Conservation (phyloP, 345 rosid genomes). For the Rhizophora mangle region DNA sequence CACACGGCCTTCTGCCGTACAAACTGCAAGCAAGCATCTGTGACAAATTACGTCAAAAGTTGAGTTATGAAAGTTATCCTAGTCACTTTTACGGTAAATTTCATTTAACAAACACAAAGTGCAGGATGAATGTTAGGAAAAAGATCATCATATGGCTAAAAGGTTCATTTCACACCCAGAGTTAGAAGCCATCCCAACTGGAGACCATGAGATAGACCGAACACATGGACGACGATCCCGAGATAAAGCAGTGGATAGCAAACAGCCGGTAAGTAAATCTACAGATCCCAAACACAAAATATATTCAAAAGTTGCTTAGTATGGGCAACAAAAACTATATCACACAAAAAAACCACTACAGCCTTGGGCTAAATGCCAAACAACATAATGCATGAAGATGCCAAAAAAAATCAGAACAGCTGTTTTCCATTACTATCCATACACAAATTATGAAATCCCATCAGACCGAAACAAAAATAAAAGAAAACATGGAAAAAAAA, state of each 20-base stretch:
- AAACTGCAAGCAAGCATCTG: slow-evolving; percentile 89
- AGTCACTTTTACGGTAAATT: not conserved
- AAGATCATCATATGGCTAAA: not conserved
- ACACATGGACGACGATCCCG: slow-evolving; percentile 66
- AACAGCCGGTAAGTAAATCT: slow-evolving; percentile 60
- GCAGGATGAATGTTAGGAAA: not conserved
- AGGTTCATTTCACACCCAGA: slow-evolving; percentile 46
- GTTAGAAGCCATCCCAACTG: slow-evolving; percentile 81
- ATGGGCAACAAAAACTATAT: not conserved
- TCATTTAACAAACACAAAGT: not conserved
- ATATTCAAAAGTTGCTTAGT: not conserved
- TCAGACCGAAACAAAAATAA: too few relatives aligned
- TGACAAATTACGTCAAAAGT: slow-evolving; percentile 7
- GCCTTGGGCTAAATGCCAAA: not conserved
- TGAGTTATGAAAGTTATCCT: not conserved
- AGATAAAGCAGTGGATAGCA: slow-evolving; percentile 62
- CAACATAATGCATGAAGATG: not conserved
- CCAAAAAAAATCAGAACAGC: not conserved
- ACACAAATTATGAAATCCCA: too few relatives aligned
- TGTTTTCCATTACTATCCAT: too few relatives aligned
- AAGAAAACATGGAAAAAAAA: too few relatives aligned
- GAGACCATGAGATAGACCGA: slow-evolving; percentile 91
- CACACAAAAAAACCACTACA: not conserved
- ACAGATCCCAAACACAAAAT: slow-evolving; percentile 4
- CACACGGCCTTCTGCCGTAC: slow-evolving; percentile 75